Percentiles rank a stretch among this genome's conserved stretches.
Evolutionary conservation across 495 filamentous ascomycete species (phyloP).

Genomic region (Darksidea phi): DNA sequence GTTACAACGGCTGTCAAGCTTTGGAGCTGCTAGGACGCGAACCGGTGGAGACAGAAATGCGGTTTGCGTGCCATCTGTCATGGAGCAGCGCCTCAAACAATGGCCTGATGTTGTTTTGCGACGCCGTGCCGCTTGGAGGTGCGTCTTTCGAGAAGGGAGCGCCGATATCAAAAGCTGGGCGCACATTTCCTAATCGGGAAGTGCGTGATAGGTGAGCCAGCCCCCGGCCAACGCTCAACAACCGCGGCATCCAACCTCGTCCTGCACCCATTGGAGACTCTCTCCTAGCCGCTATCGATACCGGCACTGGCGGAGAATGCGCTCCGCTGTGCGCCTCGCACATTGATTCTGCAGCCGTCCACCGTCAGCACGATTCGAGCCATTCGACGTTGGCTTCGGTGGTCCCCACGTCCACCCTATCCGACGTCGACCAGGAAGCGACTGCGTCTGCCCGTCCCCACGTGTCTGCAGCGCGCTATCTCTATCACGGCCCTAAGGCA

Average conservation of each 20-base stretch:
- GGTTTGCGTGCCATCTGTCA: not conserved
- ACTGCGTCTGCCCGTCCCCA: no score
- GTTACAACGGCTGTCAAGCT: not conserved
- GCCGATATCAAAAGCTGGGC: slow-evolving; percentile 8
- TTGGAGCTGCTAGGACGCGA: not conserved
- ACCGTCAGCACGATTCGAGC: not conserved
- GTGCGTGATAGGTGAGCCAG: not conserved
- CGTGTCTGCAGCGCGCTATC: slow-evolving; percentile 13
- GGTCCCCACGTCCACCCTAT: no score
- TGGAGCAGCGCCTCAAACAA: slow-evolving; percentile 4
- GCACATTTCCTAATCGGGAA: slow-evolving; percentile 18
- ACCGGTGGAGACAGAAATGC: slow-evolving; percentile 11
- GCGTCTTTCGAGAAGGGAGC: not conserved
- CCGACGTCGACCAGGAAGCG: no score
- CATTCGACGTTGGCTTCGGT: no score
- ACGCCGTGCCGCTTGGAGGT: not conserved
- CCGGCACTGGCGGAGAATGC: no score
- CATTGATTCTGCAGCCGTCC: not conserved
- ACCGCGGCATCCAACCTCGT: no score
- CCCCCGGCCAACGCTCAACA: not conserved
- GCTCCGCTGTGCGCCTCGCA: no score
- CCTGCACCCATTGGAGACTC: no score
- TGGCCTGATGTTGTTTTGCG: slow-evolving; percentile 32
- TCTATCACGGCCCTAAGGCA: slow-evolving; percentile 27
- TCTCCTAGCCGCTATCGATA: no score